These are phyloP conservation scores for Arthrobotrys megalospora DNA, from an alignment of 2,329 filamentous ascomycete species.

Conservation along the genomic window DNA sequence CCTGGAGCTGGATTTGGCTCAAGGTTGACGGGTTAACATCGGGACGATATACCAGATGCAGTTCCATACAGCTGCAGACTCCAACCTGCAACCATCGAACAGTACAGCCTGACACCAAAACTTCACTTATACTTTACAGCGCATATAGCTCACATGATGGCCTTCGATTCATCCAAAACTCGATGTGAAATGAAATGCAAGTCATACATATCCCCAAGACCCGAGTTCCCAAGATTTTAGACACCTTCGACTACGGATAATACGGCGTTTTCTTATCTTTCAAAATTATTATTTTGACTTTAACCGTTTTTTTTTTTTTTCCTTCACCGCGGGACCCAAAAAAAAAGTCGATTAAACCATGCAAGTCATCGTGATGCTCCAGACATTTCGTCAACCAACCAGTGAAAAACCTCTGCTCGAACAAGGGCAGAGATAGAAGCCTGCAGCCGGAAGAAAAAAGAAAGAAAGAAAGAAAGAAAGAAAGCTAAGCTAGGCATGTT, in stretches of 20 bases:
- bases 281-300: slow-evolving; percentile 3
- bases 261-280: not conserved
- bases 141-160: slow-evolving; percentile 44
- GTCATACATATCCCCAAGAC: slow-evolving; percentile 37
- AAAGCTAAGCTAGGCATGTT: not conserved
- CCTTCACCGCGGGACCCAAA: not conserved
- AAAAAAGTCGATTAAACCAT: slow-evolving; percentile 8
- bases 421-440: slow-evolving; percentile 4
- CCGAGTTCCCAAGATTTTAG: slow-evolving; percentile 50
- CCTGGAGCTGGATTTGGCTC: slow-evolving; percentile 1
- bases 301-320: slow-evolving; percentile 22
- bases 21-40: slow-evolving; percentile 3
- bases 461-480: not conserved
- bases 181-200: slow-evolving; percentile 35
- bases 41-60: slow-evolving; percentile 39
- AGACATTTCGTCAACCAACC: slow-evolving; percentile 24
- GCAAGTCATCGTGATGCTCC: slow-evolving; percentile 20
- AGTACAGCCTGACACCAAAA: not conserved
- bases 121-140: slow-evolving; percentile 14
- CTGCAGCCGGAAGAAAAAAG: not conserved
- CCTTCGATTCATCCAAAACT: slow-evolving; percentile 21
- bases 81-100: slow-evolving; percentile 25
- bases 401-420: not conserved
- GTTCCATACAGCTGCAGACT: slow-evolving; percentile 8
- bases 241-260: slow-evolving; percentile 48